Conservation (phyloP, 768 basidiomycete genomes). For the Sarcodon sp. region DNA sequence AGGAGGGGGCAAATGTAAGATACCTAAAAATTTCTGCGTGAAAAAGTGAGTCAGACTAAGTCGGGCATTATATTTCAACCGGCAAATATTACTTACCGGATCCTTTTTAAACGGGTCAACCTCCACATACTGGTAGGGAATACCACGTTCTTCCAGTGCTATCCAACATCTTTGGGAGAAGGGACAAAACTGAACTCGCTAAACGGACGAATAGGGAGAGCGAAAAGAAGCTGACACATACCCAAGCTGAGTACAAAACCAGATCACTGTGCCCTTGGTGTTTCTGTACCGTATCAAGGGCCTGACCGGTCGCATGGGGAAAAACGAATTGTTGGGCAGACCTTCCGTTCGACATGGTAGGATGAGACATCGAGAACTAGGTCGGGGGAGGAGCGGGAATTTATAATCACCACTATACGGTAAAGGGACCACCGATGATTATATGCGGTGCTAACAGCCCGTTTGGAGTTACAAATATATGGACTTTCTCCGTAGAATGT, state of each 20-base stretch:
- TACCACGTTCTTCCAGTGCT: slow-evolving; percentile 47
- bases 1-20: slow-evolving; percentile 3
- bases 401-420: too few species aligned
- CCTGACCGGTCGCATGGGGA: slow-evolving; percentile 44
- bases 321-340: slow-evolving; percentile 18
- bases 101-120: slow-evolving; percentile 64
- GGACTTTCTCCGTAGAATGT: too few species aligned
- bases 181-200: slow-evolving; percentile 32
- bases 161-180: slow-evolving; percentile 56
- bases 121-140: slow-evolving; percentile 58
- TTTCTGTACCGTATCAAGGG: slow-evolving; percentile 34
- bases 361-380: too few species aligned
- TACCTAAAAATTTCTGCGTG: neutral
- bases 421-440: too few species aligned
- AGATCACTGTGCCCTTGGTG: slow-evolving; percentile 42
- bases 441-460: too few species aligned
- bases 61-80: neutral
- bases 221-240: slow-evolving; percentile 12
- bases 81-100: slow-evolving; percentile 20
- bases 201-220: neutral
- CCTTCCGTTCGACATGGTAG: too few species aligned
- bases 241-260: slow-evolving; percentile 51
- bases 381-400: too few species aligned
- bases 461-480: too few species aligned
- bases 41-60: neutral